Evolutionary conservation across 1,139 yeast species (phyloP).

Genomic region (Torulaspora globosa): DNA sequence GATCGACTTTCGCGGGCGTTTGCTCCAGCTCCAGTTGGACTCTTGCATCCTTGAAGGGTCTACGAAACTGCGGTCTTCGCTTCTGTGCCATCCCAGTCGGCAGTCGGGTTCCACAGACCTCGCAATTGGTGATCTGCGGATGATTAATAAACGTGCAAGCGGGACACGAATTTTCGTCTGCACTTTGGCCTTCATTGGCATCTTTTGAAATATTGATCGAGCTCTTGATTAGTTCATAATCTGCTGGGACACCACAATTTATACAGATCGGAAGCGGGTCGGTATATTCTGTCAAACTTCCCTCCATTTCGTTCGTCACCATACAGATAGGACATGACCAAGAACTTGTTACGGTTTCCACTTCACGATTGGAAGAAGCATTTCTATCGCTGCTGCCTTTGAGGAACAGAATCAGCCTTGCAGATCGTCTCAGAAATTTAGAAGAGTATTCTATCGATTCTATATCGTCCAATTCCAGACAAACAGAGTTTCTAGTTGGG

Average conservation of each 20-base stretch:
- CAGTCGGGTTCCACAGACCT: slow-evolving; percentile 74
- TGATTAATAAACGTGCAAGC: slow-evolving; percentile 85
- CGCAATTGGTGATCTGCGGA: slow-evolving; percentile 72
- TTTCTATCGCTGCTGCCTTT: slow-evolving; percentile 11
- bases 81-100: slow-evolving; percentile 31
- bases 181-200: not conserved
- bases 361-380: slow-evolving; percentile 12
- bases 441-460: slow-evolving; percentile 46
- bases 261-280: slow-evolving; percentile 52
- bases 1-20: slow-evolving; percentile 2
- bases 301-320: slow-evolving; percentile 51
- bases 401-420: slow-evolving; percentile 56
- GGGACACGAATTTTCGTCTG: slow-evolving; percentile 55
- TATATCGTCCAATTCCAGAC: slow-evolving; percentile 48
- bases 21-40: slow-evolving; percentile 32
- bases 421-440: slow-evolving; percentile 72
- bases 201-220: slow-evolving; percentile 18
- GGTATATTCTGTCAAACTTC: slow-evolving; percentile 38
- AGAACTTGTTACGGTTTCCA: slow-evolving; percentile 30
- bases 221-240: slow-evolving; percentile 38
- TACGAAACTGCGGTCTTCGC: slow-evolving; percentile 14
- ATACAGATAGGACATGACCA: slow-evolving; percentile 90
- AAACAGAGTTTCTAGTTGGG: slow-evolving; percentile 45
- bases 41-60: slow-evolving; percentile 31
- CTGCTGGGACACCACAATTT: slow-evolving; percentile 70